Conservation (phyloP, 331 rosid species). For the Pyracantha coccinea region DNA sequence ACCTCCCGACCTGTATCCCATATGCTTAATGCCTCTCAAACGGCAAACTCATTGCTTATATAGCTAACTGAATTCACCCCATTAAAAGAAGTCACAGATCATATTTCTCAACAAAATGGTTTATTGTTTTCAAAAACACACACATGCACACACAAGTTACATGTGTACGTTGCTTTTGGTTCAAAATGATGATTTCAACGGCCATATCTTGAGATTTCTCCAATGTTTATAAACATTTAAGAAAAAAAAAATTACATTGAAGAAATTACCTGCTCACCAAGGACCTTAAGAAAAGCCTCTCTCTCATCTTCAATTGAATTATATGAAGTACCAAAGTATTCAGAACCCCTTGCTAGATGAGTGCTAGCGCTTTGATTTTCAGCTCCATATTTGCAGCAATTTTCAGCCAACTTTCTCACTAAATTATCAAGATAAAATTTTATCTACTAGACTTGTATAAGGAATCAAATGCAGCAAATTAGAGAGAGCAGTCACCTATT, state of each 20-base stretch:
- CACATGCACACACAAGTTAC: background rate
- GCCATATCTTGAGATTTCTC: conserved; percentile 3
- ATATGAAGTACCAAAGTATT: conserved; percentile 53
- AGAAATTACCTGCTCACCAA: conserved; percentile 67
- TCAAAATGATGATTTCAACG: conserved; percentile 2
- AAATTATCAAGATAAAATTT: conserved; percentile 19
- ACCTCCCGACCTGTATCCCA: background rate
- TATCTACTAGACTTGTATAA: conserved; percentile 14
- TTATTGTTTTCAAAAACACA: background rate
- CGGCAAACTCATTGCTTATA: background rate
- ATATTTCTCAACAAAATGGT: background rate
- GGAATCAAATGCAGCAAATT: conserved; percentile 15
- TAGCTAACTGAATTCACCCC: background rate
- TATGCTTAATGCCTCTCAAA: background rate
- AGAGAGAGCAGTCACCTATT: conserved; percentile 46
- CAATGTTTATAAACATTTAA: conserved; percentile 4
- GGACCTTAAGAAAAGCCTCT: conserved; percentile 52
- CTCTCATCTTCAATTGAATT: conserved; percentile 55
- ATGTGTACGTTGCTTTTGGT: background rate
- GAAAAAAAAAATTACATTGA: background rate
- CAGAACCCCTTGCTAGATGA: conserved; percentile 52
- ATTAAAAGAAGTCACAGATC: background rate
- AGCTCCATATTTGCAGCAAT: conserved; percentile 67
- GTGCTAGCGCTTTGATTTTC: conserved; percentile 39
- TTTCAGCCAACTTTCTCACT: conserved; percentile 74